Percentiles rank a stretch among this genome's conserved stretches.
Evolutionary conservation across 139 green algal genomes (phyloP).

Genomic region (Closterium sp.): DNA sequence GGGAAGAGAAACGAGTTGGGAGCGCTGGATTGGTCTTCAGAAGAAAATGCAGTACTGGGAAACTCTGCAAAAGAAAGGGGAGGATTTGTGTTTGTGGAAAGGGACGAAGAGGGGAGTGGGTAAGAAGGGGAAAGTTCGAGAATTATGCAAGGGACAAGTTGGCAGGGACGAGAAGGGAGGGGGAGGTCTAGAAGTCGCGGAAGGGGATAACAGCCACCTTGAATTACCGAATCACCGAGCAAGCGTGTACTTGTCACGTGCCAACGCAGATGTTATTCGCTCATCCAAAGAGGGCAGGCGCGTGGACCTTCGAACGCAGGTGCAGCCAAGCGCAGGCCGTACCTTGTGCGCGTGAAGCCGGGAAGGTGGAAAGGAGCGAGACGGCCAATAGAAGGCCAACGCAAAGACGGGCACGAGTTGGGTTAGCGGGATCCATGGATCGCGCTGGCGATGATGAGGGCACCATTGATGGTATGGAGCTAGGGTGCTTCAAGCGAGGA

Average conservation of each 20-base stretch:
- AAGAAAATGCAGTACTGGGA: background rate
- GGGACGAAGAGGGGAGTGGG: too few relatives aligned
- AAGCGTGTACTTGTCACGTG: too few relatives aligned
- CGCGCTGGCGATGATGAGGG: background rate
- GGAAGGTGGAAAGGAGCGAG: background rate
- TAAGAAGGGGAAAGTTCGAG: background rate
- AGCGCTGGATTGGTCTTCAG: background rate
- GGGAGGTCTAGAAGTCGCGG: too few relatives aligned
- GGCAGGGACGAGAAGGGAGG: too few relatives aligned
- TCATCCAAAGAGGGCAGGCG: background rate
- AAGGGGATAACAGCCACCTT: background rate
- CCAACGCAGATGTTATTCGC: background rate
- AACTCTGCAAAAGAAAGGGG: background rate
- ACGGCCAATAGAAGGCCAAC: background rate
- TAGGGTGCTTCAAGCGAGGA: background rate
- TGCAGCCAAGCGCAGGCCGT: background rate
- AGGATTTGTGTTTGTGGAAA: background rate
- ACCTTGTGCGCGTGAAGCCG: background rate
- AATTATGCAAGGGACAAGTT: background rate
- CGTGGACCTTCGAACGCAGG: background rate
- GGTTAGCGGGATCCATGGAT: background rate
- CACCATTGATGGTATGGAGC: background rate
- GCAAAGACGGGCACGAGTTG: background rate
- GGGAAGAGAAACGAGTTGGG: background rate
- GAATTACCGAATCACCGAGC: background rate